Conservation (phyloP, 305 asterid species). For the Fraxinus sp. region DNA sequence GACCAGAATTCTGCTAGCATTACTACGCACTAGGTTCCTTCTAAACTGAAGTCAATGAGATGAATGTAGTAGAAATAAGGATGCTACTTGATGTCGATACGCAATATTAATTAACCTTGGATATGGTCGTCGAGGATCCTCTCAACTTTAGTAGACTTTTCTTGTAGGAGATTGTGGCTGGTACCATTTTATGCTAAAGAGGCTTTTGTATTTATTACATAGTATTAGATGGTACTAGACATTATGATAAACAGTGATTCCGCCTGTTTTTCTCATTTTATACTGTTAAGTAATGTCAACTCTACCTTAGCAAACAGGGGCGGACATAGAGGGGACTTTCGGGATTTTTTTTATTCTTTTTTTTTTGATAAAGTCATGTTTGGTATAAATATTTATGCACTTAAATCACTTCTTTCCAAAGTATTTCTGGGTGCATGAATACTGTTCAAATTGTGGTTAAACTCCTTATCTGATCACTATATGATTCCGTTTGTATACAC, state of each 20-base stretch:
- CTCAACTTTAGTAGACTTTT: neutral
- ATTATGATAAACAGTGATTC: neutral
- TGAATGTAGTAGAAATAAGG: neutral
- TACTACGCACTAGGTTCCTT: constrained; percentile 26
- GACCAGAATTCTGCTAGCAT: constrained; percentile 29
- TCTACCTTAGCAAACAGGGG: neutral
- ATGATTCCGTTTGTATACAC: neutral
- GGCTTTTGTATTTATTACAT: too few species aligned
- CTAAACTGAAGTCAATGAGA: neutral
- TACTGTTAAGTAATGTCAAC: neutral
- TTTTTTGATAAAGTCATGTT: too few species aligned
- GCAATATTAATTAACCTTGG: neutral
- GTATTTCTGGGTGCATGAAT: neutral
- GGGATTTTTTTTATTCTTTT: too few species aligned
- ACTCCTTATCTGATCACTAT: constrained; percentile 19
- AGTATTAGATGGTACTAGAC: neutral
- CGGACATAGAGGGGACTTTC: too few species aligned
- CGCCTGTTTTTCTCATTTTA: neutral
- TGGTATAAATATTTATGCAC: neutral
- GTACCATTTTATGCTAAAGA: neutral
- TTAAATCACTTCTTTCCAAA: neutral
- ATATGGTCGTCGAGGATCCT: neutral
- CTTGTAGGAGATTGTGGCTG: neutral
- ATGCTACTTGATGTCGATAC: neutral
- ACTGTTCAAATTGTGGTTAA: neutral